Evolutionary conservation across 345 rosid genomes (phyloP).

Genomic region (Linum usitatissimum): DNA sequence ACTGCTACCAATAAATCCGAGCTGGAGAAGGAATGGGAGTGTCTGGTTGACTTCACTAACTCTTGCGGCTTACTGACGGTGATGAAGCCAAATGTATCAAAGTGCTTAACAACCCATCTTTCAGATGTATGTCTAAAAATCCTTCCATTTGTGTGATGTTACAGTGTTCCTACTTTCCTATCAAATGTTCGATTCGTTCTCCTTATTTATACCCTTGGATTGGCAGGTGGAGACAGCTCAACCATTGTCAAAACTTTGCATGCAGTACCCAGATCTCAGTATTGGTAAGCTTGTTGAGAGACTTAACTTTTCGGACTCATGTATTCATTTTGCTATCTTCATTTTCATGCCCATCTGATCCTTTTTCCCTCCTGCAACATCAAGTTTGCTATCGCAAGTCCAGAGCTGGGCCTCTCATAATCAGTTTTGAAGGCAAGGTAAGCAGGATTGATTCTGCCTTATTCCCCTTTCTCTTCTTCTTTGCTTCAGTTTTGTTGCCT

Average conservation of each 20-base stretch:
- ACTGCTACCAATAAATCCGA: constrained; percentile 63
- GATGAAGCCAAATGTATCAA: constrained; percentile 44
- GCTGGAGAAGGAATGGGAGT: constrained; percentile 73
- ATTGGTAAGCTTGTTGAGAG: constrained; percentile 37
- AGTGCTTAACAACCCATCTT: constrained; percentile 38
- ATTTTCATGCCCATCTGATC: constrained; percentile 5
- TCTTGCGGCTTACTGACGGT: constrained; percentile 37
- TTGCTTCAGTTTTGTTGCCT: not conserved
- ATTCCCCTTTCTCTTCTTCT: not conserved
- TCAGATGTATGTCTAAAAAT: constrained; percentile 47
- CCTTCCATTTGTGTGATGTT: not conserved
- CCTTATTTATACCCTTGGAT: not conserved
- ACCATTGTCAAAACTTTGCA: constrained; percentile 69
- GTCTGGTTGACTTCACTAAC: constrained; percentile 51
- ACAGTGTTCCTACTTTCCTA: not conserved
- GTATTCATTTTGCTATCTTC: not conserved
- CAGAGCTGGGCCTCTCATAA: constrained; percentile 49
- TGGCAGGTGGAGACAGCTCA: constrained; percentile 82
- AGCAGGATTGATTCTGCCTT: not conserved
- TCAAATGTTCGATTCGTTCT: not conserved
- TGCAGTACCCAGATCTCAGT: constrained; percentile 77
- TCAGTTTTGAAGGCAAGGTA: constrained; percentile 79
- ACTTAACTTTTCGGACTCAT: not conserved
- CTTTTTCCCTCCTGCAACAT: constrained; percentile 12
- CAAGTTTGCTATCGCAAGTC: constrained; percentile 73